phyloP scores from a whole-genome alignment of 306 rosid species.

The Bauhinia variegata region DNA sequence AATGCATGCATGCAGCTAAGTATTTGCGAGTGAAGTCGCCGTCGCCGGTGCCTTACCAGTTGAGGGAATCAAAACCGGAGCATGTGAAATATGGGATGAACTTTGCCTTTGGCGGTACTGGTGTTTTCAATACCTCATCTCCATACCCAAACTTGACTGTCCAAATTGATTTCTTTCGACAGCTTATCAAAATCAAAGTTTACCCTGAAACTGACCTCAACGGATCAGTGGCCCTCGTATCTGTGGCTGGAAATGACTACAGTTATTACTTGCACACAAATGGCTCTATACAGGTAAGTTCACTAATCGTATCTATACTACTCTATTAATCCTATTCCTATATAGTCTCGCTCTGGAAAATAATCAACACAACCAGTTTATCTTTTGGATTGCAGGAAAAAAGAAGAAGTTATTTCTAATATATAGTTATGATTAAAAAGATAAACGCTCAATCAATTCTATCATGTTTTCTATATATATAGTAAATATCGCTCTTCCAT shows the following conservation, averaged over 20 bases:
- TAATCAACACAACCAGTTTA: no score
- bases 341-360: no score
- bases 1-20: constrained; percentile 25
- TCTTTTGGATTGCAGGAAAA: no score
- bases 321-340: no score
- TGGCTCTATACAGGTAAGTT: not conserved
- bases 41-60: constrained; percentile 33
- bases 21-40: constrained; percentile 30
- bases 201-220: constrained; percentile 30
- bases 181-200: constrained; percentile 17
- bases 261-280: not conserved
- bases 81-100: constrained; percentile 30
- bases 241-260: not conserved
- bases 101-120: constrained; percentile 6
- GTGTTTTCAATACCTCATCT: not conserved
- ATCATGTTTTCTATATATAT: no score
- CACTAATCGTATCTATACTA: no score
- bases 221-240: constrained; percentile 22
- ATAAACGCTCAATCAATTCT: no score
- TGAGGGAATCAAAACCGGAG: constrained; percentile 10
- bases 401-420: no score
- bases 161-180: constrained; percentile 5
- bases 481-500: no score
- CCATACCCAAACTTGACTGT: not conserved
- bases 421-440: no score